Percentiles rank a stretch among this genome's conserved stretches.
Evolutionary conservation across 2,329 filamentous ascomycete genomes (phyloP).

Genomic region (Penicillium sp.): DNA sequence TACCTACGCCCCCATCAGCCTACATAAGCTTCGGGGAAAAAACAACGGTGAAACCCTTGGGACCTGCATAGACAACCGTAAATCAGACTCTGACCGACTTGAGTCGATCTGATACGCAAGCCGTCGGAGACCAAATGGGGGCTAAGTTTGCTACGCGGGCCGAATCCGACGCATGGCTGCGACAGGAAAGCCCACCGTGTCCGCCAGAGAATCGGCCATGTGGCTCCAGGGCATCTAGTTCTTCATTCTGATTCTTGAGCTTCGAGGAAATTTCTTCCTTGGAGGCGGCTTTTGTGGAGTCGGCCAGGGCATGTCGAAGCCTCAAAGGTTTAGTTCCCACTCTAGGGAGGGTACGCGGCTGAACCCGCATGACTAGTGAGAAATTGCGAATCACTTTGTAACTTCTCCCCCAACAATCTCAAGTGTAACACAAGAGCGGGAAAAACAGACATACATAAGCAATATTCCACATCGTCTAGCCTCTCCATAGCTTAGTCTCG

Average conservation of each 20-base stretch:
- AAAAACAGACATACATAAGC: not conserved
- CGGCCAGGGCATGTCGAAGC: not conserved
- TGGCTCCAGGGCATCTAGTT: not conserved
- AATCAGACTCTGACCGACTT: not conserved
- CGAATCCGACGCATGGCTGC: constrained; percentile 21
- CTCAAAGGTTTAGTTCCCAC: not conserved
- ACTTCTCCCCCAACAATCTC: not conserved
- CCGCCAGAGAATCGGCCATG: constrained; percentile 7
- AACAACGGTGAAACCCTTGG: not conserved
- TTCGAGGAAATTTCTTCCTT: not conserved
- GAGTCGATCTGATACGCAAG: constrained; percentile 20
- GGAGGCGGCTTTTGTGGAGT: constrained; percentile 1
- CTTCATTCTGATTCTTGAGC: not conserved
- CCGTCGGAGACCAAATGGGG: constrained; percentile 13
- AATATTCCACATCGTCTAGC: not conserved
- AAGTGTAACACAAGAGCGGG: not conserved
- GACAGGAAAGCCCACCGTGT: constrained; percentile 7
- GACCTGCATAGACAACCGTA: not conserved
- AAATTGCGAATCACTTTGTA: not conserved
- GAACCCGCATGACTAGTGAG: constrained; percentile 1
- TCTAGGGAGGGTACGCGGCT: not conserved
- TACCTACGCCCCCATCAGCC: not conserved
- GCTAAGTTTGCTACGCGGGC: constrained; percentile 15
- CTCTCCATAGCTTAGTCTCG: constrained; percentile 1
- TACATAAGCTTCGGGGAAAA: not conserved